Evolutionary conservation across 768 basidiomycete genomes (phyloP).

Genomic region (Leccinellum albellum): DNA sequence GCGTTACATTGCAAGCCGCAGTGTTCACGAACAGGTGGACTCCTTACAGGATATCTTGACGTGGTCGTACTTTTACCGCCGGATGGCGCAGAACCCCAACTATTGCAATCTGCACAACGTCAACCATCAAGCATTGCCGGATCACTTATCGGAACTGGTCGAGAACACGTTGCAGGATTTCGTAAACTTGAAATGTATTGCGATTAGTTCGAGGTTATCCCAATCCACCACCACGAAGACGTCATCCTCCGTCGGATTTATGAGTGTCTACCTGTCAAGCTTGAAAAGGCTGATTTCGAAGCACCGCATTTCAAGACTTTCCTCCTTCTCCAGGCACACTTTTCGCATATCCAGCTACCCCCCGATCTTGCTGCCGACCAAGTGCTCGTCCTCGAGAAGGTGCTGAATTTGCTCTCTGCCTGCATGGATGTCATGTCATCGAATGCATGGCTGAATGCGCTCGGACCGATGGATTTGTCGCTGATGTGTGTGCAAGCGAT

Average conservation of each 20-base stretch:
- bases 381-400: conserved; percentile 80
- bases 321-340: conserved; percentile 94
- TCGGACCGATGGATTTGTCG: conserved; percentile 95
- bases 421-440: conserved; percentile 98
- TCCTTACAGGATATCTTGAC: conserved; percentile 81
- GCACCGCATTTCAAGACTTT: conserved; percentile 98
- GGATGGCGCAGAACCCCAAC: conserved; percentile 96
- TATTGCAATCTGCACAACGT: conserved; percentile 95
- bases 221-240: conserved; percentile 94
- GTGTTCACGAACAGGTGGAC: not conserved
- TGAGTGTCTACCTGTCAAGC: conserved; percentile 94
- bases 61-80: conserved; percentile 97
- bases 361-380: conserved; percentile 95
- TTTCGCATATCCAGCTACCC: conserved; percentile 87
- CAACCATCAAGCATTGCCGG: conserved; percentile 91
- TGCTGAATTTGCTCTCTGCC: conserved; percentile 86
- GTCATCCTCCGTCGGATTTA: conserved; percentile 82
- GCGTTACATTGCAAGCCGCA: not conserved
- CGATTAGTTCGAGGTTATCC: conserved; percentile 91
- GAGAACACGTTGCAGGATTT: conserved; percentile 90
- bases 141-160: conserved; percentile 93
- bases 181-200: conserved; percentile 91
- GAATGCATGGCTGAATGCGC: conserved; percentile 37
- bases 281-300: conserved; percentile 79
- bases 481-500: conserved; percentile 99